Percentiles rank a stretch among this genome's conserved stretches.
Evolutionary conservation across 805 yeast genomes (phyloP).

Genomic region (Starmerella vitae): DNA sequence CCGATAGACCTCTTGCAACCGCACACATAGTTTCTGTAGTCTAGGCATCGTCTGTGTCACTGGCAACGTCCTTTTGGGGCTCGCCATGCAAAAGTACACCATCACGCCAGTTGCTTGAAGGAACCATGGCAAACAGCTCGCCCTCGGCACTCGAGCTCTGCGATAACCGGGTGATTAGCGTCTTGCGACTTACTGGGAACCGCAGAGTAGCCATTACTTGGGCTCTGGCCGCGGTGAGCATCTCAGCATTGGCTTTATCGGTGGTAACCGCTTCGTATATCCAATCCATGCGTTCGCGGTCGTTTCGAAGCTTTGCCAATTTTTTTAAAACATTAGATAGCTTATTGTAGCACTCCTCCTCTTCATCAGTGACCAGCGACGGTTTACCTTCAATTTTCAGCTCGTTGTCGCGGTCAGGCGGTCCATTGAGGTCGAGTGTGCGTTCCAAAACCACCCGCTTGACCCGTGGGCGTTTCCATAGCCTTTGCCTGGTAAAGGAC

Average conservation of each 20-base stretch:
- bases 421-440: neutral
- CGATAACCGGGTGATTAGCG: conserved; percentile 8
- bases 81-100: conserved; percentile 13
- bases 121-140: conserved; percentile 11
- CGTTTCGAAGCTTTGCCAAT: conserved; percentile 17
- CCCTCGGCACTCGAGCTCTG: conserved; percentile 6
- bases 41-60: neutral
- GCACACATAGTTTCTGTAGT: neutral
- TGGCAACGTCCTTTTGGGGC: conserved; percentile 6
- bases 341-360: neutral
- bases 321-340: neutral
- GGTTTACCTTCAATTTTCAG: neutral
- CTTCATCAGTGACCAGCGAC: neutral
- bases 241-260: conserved; percentile 9
- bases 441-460: conserved; percentile 5
- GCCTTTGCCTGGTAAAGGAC: conserved; percentile 49
- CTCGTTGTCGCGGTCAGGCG: neutral
- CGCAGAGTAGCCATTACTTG: conserved; percentile 10
- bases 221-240: conserved; percentile 6
- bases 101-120: conserved; percentile 13
- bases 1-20: conserved; percentile 31
- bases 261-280: conserved; percentile 9
- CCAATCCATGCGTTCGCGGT: conserved; percentile 18
- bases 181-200: conserved; percentile 14
- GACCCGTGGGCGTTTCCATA: conserved; percentile 40